Conservation (phyloP, 495 filamentous ascomycete species). For the Aspergillus carlsbadensis region DNA sequence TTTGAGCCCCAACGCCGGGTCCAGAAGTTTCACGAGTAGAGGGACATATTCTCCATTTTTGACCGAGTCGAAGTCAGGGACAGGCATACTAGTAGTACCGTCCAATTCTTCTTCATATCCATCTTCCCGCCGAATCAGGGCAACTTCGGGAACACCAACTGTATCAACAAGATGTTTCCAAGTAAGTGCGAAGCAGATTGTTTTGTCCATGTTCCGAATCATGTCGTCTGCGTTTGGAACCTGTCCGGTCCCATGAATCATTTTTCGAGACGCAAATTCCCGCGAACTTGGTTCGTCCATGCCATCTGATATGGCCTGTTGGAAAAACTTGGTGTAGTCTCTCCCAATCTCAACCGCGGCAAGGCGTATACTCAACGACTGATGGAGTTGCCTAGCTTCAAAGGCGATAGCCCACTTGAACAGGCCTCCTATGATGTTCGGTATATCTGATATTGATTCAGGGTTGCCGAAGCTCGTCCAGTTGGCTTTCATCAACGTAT, state of each 20-base stretch:
- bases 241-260: background rate
- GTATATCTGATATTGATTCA: background rate
- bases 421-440: background rate
- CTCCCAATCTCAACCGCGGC: background rate
- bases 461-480: background rate
- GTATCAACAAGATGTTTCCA: conserved; percentile 2
- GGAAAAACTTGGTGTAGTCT: background rate
- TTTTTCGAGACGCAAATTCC: background rate
- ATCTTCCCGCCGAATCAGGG: background rate
- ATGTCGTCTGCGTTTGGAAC: background rate
- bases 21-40: background rate
- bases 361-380: background rate
- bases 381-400: background rate
- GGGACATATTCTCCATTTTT: background rate
- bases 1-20: background rate
- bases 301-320: background rate
- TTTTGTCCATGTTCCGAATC: background rate
- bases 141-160: background rate
- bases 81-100: background rate
- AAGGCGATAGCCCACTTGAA: background rate
- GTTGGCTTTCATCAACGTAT: background rate
- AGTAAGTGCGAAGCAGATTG: background rate
- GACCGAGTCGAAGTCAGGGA: background rate
- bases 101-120: background rate
- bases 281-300: background rate